Percentiles rank a stretch among this genome's conserved stretches.
These are phyloP conservation scores for Jatropha podagrica DNA, from an alignment of 441 rosid genomes.

Conservation along the genomic window DNA sequence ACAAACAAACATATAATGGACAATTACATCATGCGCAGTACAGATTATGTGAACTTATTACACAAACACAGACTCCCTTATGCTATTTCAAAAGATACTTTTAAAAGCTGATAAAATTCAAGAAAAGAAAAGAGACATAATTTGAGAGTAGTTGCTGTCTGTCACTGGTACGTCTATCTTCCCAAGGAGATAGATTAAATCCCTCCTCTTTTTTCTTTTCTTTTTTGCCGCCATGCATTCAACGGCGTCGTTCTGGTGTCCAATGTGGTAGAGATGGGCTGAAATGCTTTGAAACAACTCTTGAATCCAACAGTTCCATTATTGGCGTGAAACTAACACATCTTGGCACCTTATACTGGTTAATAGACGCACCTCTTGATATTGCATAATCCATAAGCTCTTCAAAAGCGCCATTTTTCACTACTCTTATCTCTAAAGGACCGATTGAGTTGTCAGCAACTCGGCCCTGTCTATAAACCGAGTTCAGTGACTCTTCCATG, in stretches of 20 bases:
- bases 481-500: slow-evolving; percentile 84
- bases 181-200: not conserved
- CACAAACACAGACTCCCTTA: slow-evolving; percentile 21
- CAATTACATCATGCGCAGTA: slow-evolving; percentile 29
- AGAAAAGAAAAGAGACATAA: slow-evolving; percentile 8
- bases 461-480: slow-evolving; percentile 85
- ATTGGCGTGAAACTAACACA: slow-evolving; percentile 90
- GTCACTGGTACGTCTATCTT: not conserved
- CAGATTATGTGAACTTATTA: slow-evolving; percentile 32
- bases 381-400: slow-evolving; percentile 96
- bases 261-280: slow-evolving; percentile 76
- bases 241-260: slow-evolving; percentile 69
- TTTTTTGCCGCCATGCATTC: slow-evolving; percentile 18
- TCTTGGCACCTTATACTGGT: slow-evolving; percentile 93
- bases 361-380: slow-evolving; percentile 91
- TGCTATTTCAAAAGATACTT: slow-evolving; percentile 8
- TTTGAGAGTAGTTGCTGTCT: slow-evolving; percentile 13
- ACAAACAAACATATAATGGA: slow-evolving; percentile 22
- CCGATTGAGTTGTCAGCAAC: slow-evolving; percentile 85
- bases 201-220: too few species aligned
- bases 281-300: slow-evolving; percentile 66
- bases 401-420: slow-evolving; percentile 80
- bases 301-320: slow-evolving; percentile 80
- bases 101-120: slow-evolving; percentile 17
- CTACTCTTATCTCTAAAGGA: slow-evolving; percentile 78